Base-by-base conservation (phyloP, 768 basidiomycete genomes). In the Candolleomyces efflorescens region DNA sequence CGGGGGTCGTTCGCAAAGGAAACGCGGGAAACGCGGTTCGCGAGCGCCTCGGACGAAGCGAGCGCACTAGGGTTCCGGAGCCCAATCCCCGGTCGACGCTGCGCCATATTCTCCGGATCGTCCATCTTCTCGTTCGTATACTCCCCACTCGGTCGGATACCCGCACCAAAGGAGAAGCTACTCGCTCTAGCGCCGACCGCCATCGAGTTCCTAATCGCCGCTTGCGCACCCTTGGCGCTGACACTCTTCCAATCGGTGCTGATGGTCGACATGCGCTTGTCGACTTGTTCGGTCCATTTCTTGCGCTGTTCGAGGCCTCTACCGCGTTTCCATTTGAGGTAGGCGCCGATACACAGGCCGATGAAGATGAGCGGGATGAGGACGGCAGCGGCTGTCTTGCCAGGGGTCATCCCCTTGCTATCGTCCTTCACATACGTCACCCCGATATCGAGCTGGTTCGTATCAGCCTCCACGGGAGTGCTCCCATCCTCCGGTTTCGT, bases 191-290 rank as follows among this genome's bases (percentile, higher is more conserved):
- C 67, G 15, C 65, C 32, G 37, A 80, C 71, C 3, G 85, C 85
- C 26, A 90, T 84, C 44, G 82, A 85, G 62, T 78, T 79, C 59
- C 90, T 82, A 61, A 93, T 86, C 11, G 89, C 91, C 36, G 85
- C 88, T 20, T 77, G 75, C 0, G 90, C 91, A 49, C 89, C 90
- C 3, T 82, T 85, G 5, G 77, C 74, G 7, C 86, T 82, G 63
- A 91, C 84, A 45, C 80, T 78, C 68, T 86, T 87, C 90, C 90
- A 92, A 65, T 91, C 87, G 18, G 79, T 73, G 5, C 84, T 86
- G 62, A 92, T 89, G 50, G 86, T 89, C 2, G 84, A 87, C 90
- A 93, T 92, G 69, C 90, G 87, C 69, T 83, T 84, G 73, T 93
- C 90, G 68, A 93, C 69, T 10, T 76, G 80, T 67, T 85, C 78